phyloP scores from a whole-genome alignment of 805 yeast genomes.

The Zygosaccharomyces bisporus region DNA sequence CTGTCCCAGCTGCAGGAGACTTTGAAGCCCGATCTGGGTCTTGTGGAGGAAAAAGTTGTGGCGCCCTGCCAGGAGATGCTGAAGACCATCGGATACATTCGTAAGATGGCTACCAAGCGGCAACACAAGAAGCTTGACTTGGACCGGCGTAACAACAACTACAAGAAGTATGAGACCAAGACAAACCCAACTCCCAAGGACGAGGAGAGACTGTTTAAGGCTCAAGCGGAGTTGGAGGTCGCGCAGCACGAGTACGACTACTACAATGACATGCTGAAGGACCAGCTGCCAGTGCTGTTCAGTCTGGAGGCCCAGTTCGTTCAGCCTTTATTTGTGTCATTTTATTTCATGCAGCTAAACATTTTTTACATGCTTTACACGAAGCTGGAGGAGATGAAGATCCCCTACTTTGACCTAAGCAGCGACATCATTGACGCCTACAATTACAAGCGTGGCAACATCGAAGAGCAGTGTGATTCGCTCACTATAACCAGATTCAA shows the following conservation, averaged over 20 bases:
- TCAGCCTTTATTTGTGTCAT: slow-evolving; percentile 87
- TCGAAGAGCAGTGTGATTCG: slow-evolving; percentile 85
- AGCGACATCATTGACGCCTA: slow-evolving; percentile 83
- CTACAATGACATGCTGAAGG: slow-evolving; percentile 90
- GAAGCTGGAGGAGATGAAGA: slow-evolving; percentile 93
- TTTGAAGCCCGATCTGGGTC: slow-evolving; percentile 86
- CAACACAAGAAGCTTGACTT: slow-evolving; percentile 92
- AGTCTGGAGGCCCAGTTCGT: slow-evolving; percentile 87
- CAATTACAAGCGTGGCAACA: slow-evolving; percentile 76
- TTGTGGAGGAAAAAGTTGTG: slow-evolving; percentile 85
- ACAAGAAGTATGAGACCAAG: slow-evolving; percentile 72
- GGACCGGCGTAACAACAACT: slow-evolving; percentile 72
- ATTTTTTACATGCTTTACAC: slow-evolving; percentile 89
- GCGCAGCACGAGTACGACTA: slow-evolving; percentile 96
- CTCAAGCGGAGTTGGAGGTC: slow-evolving; percentile 82
- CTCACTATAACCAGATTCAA: slow-evolving; percentile 89
- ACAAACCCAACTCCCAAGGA: slow-evolving; percentile 82
- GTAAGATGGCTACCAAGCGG: slow-evolving; percentile 94
- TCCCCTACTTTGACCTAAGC: slow-evolving; percentile 87
- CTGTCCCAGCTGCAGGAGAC: slow-evolving; percentile 82
- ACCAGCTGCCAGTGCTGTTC: slow-evolving; percentile 83
- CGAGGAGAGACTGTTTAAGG: slow-evolving; percentile 84
- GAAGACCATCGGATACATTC: slow-evolving; percentile 71
- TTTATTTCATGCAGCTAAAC: slow-evolving; percentile 96
- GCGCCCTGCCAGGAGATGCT: slow-evolving; percentile 89